Evolutionary conservation across 2,329 filamentous ascomycete genomes (phyloP), one percentile per base, ranked within the genome.

Genomic region (Colletotrichum tabaci): DNA sequence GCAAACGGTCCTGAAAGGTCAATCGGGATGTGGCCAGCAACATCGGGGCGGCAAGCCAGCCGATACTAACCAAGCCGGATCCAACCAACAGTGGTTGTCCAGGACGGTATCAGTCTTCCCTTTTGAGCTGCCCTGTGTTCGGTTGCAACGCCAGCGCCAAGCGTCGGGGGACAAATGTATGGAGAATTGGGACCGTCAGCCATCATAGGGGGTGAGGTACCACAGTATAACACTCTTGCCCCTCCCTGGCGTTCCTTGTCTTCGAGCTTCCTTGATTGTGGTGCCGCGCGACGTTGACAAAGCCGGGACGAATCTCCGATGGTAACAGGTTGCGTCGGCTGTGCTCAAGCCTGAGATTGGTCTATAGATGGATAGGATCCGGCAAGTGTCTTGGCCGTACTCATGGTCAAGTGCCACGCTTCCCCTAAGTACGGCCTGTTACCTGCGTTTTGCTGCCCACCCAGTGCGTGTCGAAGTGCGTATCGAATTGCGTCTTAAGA

Each of bases 61-160:
- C 50, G 64, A 68, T 53, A 65, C 65, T 52, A 21, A 68, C 68
- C 64, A 63, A 50, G 30, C 46, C 67, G 44, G 57, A 58, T 44
- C 63, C 61, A 67, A 62, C 42, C 49, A 60, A 57, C 44, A 46
- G 26, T 44, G 55, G 53, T 16, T 57, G 35, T 52, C 23, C 44
- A 64, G 57, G 55, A 61, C 66, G 53, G 65, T 38, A 46, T 60
- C 23, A 26, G 18, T 3, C 38, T 60, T 60, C 38, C 66, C 53
- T 16, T 69, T 69, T 46, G 46, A 60, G 66, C 30, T 65, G 46
- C 44, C 53, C 15, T 38, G 46, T 23, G 53, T 58, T 49, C 42
- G 30, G 60, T 68, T 58, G 61, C 60, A 64, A 38, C 35, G 60
- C 46, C 18, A 12, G 12, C 53, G 18, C 18, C 3, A 18, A 56